Conservation (phyloP, 139 green algal species). For the Chara braunii region DNA sequence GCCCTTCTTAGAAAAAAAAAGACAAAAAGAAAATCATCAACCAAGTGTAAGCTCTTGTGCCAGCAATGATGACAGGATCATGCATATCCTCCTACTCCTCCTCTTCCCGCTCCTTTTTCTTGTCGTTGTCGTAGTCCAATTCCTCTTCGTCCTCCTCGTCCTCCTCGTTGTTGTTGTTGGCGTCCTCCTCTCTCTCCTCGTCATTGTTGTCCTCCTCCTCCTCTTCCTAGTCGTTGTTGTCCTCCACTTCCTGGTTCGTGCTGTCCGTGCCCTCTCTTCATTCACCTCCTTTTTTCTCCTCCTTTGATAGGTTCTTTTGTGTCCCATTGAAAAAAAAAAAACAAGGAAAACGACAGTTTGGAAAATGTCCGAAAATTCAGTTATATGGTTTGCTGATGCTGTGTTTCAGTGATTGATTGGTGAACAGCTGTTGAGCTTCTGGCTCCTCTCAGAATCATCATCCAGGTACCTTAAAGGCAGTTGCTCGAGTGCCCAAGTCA, state of each 20-base stretch:
- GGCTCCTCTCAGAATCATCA: neutral
- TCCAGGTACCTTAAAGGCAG: no score
- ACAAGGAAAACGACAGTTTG: no score
- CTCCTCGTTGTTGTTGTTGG: no score
- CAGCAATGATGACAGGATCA: no score
- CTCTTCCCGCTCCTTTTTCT: neutral
- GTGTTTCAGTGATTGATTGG: neutral
- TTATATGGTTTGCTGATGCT: neutral
- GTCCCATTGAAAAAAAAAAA: no score
- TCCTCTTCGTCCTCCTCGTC: neutral
- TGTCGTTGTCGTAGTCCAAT: neutral
- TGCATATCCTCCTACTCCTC: neutral
- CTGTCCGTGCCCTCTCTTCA: neutral
- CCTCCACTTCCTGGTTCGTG: neutral
- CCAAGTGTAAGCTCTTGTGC: no score
- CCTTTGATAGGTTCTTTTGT: neutral
- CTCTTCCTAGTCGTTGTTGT: neutral
- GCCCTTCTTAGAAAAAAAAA: no score
- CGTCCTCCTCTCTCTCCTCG: neutral
- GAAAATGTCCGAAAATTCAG: neutral
- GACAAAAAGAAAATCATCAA: no score
- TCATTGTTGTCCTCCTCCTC: constrained; percentile 1
- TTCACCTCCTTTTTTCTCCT: constrained; percentile 3
- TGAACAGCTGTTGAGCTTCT: neutral
- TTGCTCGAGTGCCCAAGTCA: no score